Evolutionary conservation across 108 stramenopile species (phyloP).

Genomic region (Mayamaea pseudoterrestris): DNA sequence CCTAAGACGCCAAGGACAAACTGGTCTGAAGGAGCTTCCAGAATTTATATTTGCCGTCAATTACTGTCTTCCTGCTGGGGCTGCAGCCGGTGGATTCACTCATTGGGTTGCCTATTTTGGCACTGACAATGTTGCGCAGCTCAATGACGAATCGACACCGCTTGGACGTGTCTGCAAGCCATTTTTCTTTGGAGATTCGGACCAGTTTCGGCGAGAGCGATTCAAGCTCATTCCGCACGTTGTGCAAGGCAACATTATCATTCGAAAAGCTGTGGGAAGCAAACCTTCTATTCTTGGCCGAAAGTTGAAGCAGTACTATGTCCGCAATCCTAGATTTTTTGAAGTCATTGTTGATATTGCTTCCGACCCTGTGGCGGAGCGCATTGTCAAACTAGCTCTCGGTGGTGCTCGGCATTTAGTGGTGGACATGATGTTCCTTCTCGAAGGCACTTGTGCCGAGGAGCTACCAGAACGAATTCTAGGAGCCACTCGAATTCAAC

Average conservation of each 20-base stretch:
- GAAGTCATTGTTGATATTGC: conserved; percentile 87
- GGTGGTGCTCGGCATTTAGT: conserved; percentile 73
- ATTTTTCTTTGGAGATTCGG: conserved; percentile 62
- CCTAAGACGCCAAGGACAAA: conserved; percentile 25
- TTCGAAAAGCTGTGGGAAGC: conserved; percentile 77
- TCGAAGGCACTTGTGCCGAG: conserved; percentile 43
- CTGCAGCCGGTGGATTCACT: conserved; percentile 38
- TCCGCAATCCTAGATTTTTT: conserved; percentile 63
- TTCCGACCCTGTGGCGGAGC: conserved; percentile 52
- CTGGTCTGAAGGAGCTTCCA: conserved; percentile 36
- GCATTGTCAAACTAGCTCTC: conserved; percentile 64
- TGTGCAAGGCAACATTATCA: conserved; percentile 87
- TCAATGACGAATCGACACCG: conserved; percentile 23
- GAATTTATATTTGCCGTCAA: conserved; percentile 69
- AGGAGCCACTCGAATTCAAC: conserved; percentile 51
- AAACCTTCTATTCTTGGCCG: conserved; percentile 87
- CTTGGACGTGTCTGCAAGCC: conserved; percentile 50
- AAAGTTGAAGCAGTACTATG: conserved; percentile 81
- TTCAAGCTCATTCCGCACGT: conserved; percentile 90
- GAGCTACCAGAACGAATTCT: conserved; percentile 82
- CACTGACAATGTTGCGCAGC: conserved; percentile 43
- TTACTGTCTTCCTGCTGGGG: conserved; percentile 42
- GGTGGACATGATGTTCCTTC: conserved; percentile 80
- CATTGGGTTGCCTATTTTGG: conserved; percentile 71
- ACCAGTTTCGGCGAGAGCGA: conserved; percentile 57